A percentile compares a stretch with the other conserved stretches of the same genome.
Conservation (phyloP, 2,329 filamentous ascomycete species). For the Beauveria sp. region DNA sequence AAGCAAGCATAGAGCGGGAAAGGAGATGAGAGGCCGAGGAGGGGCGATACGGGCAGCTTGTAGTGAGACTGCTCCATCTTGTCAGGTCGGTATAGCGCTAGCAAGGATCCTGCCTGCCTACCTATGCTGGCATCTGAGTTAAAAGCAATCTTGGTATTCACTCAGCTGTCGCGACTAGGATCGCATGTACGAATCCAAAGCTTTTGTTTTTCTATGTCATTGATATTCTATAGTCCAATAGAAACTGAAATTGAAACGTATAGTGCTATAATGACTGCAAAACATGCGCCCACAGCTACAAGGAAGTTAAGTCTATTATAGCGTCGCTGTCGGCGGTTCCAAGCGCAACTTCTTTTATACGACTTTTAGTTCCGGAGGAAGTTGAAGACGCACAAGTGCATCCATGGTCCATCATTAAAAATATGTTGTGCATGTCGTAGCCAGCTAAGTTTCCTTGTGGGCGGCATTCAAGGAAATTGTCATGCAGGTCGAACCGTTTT, state of each 20-base stretch:
- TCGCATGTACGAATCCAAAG: conserved; percentile 20
- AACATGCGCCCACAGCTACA: no score
- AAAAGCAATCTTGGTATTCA: background rate
- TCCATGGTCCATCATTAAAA: no score
- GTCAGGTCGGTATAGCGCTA: background rate
- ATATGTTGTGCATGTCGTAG: no score
- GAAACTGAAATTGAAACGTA: conserved; percentile 10
- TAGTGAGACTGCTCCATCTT: no score
- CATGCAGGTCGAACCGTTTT: no score
- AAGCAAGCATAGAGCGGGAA: conserved; percentile 7
- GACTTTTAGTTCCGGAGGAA: background rate
- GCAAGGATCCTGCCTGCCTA: background rate
- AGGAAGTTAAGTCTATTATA: background rate
- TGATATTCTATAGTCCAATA: conserved; percentile 14
- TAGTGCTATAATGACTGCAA: background rate
- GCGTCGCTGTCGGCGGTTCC: background rate
- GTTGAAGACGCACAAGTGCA: background rate
- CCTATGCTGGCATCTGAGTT: background rate
- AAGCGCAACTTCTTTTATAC: background rate
- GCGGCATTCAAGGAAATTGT: no score
- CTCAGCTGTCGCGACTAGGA: background rate
- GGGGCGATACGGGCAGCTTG: background rate
- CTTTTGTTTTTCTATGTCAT: conserved; percentile 18
- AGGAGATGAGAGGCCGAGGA: conserved; percentile 15
- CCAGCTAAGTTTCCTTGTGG: no score